Percentiles rank a stretch among this genome's conserved stretches.
Evolutionary conservation across 768 basidiomycete genomes (phyloP).

Genomic region (Leucocoprinus birnbaumii): DNA sequence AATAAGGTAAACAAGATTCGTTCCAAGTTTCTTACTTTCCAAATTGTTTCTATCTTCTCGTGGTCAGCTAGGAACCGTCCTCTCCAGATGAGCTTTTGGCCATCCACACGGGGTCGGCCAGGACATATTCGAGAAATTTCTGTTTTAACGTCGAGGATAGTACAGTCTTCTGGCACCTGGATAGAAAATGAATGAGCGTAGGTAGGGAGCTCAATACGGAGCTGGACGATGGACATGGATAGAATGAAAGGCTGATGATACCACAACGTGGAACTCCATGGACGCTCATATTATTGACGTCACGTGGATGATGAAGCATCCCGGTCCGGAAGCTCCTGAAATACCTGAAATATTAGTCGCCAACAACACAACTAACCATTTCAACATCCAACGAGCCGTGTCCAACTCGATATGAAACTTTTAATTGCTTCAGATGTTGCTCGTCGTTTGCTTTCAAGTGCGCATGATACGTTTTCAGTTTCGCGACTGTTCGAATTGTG

Average conservation of each 20-base stretch:
- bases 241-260: background rate
- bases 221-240: constrained; percentile 39
- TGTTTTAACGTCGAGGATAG: constrained; percentile 64
- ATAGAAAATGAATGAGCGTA: constrained; percentile 66
- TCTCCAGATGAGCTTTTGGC: constrained; percentile 75
- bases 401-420: no score
- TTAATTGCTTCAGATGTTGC: no score
- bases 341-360: no score
- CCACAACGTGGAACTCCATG: constrained; percentile 25
- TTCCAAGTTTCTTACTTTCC: constrained; percentile 50
- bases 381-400: no score
- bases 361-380: no score
- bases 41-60: constrained; percentile 63
- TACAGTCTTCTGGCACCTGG: constrained; percentile 41
- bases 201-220: constrained; percentile 76
- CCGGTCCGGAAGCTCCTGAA: background rate
- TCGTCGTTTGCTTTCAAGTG: no score
- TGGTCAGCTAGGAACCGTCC: constrained; percentile 64
- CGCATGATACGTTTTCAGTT: no score
- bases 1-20: background rate
- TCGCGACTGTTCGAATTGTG: no score
- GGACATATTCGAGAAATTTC: constrained; percentile 58
- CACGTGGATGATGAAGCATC: constrained; percentile 18
- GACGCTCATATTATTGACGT: constrained; percentile 13
- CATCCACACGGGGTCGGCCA: constrained; percentile 64